Percentiles rank a stretch among this genome's conserved stretches.
These are phyloP conservation scores for Tolypocladium nubicola DNA, from an alignment of 2,329 filamentous ascomycete species.

Conservation along the genomic window DNA sequence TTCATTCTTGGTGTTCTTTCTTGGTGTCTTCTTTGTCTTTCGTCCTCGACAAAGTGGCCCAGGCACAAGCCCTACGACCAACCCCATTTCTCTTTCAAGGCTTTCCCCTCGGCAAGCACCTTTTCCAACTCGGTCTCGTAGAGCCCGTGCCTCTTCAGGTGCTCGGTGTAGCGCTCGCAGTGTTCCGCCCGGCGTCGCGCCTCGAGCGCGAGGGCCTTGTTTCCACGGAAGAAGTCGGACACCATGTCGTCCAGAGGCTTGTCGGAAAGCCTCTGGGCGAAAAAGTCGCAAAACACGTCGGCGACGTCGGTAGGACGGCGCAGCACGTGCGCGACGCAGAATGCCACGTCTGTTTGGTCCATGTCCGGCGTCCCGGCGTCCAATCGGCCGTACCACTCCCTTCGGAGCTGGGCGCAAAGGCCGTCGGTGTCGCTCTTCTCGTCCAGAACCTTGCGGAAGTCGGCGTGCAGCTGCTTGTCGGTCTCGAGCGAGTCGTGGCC, in stretches of 20 bases:
- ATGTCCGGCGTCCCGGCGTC: background rate
- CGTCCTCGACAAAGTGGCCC: too few species aligned
- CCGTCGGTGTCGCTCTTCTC: conserved; percentile 3
- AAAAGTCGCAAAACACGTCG: conserved; percentile 7
- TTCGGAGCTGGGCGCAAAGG: conserved; percentile 3
- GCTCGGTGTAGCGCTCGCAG: conserved; percentile 9
- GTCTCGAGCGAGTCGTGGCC: conserved; percentile 3
- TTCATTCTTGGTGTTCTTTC: too few species aligned
- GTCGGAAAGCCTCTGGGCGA: conserved; percentile 1
- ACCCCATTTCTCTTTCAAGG: conserved; percentile 6
- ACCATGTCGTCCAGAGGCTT: conserved; percentile 4
- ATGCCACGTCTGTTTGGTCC: conserved; percentile 4
- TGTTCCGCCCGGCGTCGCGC: conserved; percentile 6
- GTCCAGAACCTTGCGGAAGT: conserved; percentile 6
- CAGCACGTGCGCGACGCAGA: conserved; percentile 7
- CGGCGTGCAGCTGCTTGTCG: conserved; percentile 1
- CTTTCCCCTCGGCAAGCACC: conserved; percentile 1
- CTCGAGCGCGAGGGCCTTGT: conserved; percentile 4
- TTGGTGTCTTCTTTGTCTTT: too few species aligned
- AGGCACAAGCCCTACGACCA: background rate
- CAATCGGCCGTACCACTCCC: conserved; percentile 8
- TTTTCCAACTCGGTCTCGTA: conserved; percentile 6
- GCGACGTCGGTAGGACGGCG: conserved; percentile 5
- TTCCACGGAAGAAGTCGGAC: conserved; percentile 7
- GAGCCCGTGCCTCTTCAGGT: conserved; percentile 8